These are phyloP conservation scores for Eutrema japonicum DNA, from an alignment of 345 rosid genomes.

Conservation along the genomic window DNA sequence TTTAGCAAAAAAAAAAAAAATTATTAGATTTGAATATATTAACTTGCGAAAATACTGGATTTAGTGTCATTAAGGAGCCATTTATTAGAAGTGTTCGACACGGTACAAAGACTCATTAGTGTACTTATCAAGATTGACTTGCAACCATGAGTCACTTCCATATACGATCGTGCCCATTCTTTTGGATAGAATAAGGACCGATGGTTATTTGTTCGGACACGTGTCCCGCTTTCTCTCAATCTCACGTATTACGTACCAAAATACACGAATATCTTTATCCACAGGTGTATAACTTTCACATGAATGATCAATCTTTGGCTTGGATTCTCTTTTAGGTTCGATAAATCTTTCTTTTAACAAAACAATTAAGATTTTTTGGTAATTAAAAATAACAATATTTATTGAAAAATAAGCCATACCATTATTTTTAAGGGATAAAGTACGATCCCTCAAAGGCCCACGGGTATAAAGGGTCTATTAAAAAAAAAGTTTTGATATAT, in stretches of 20 bases:
- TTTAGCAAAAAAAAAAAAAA: no score
- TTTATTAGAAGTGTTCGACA: constrained; percentile 6
- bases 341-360: neutral
- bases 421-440: no score
- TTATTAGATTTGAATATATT: neutral
- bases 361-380: no score
- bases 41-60: neutral
- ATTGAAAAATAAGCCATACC: no score
- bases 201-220: neutral
- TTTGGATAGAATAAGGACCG: constrained; percentile 3
- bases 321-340: neutral
- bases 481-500: no score
- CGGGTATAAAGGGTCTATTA: no score
- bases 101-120: constrained; percentile 3
- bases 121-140: constrained; percentile 29
- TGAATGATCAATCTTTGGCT: neutral
- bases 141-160: constrained; percentile 3
- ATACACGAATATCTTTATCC: neutral
- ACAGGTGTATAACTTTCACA: neutral
- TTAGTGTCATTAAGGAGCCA: neutral
- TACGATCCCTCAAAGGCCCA: no score
- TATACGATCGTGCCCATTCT: constrained; percentile 1
- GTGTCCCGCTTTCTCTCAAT: neutral
- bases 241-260: neutral
- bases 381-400: no score